Conservation (phyloP, 495 filamentous ascomycete species). For the Sordaria brevicollis region DNA sequence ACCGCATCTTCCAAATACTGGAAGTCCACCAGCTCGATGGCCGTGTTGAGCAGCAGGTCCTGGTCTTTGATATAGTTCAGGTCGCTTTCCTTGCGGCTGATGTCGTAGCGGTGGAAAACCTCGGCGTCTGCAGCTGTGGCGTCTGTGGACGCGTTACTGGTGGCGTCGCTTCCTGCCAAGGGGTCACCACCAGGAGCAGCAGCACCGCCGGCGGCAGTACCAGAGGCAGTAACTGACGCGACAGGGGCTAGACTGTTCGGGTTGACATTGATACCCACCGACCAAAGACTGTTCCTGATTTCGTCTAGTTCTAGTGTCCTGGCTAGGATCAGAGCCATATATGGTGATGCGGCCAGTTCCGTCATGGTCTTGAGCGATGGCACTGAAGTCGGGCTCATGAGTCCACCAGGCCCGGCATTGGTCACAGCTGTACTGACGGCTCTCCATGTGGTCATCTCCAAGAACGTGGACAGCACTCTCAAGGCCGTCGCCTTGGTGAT, state of each 20-base stretch:
- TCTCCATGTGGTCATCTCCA: conserved; percentile 44
- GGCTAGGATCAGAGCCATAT: conserved; percentile 40
- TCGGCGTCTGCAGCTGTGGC: neutral
- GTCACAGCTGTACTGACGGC: neutral
- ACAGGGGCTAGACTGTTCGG: conserved; percentile 16
- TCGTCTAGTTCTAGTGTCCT: conserved; percentile 35
- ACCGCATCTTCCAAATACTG: conserved; percentile 43
- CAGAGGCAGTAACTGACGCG: neutral
- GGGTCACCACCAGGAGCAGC: neutral
- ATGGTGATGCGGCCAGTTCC: conserved; percentile 35
- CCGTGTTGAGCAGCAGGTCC: conserved; percentile 45
- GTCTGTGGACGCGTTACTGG: conserved; percentile 13
- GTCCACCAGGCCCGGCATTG: conserved; percentile 6
- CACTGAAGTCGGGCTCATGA: conserved; percentile 2
- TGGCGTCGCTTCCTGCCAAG: neutral
- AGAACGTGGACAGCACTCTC: conserved; percentile 46
- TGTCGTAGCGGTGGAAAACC: conserved; percentile 1
- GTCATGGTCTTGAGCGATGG: conserved; percentile 5
- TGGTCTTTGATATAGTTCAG: conserved; percentile 38
- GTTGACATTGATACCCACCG: conserved; percentile 30
- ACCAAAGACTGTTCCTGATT: conserved; percentile 41
- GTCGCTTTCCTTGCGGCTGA: conserved; percentile 27
- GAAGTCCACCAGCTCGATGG: conserved; percentile 47
- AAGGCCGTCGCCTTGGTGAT: conserved; percentile 44
- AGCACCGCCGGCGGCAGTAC: neutral